Evolutionary conservation across 768 basidiomycete genomes (phyloP).

Genomic region (Lentinula sp.): DNA sequence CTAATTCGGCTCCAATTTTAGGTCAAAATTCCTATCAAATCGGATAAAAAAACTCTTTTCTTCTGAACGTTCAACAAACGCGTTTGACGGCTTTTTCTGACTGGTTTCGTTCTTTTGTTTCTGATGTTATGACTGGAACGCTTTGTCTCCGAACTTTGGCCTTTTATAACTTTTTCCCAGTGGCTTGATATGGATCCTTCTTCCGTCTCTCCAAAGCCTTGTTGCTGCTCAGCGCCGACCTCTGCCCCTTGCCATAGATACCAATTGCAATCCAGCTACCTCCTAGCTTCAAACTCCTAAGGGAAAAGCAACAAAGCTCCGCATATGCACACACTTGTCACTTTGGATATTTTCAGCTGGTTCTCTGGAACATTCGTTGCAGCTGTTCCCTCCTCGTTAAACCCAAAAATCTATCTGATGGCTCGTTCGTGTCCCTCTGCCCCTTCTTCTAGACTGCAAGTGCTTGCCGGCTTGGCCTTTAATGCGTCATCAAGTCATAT

Average conservation of each 20-base stretch:
- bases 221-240: neutral
- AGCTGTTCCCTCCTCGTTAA: neutral
- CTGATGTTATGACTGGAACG: neutral
- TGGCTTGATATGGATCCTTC: neutral
- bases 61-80: neutral
- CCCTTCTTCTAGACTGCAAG: neutral
- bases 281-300: neutral
- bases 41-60: neutral
- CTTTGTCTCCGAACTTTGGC: neutral
- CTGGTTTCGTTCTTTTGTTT: neutral
- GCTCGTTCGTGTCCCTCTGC: neutral
- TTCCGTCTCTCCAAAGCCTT: neutral
- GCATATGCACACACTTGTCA: neutral
- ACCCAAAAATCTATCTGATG: slow-evolving; percentile 1
- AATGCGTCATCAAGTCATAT: neutral
- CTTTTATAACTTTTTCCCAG: neutral
- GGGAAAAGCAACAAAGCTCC: neutral
- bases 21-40: neutral
- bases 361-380: neutral
- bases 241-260: neutral
- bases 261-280: neutral
- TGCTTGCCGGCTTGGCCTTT: neutral
- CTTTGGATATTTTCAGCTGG: neutral
- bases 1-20: neutral
- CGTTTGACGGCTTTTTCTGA: neutral